Conservation (phyloP, 495 filamentous ascomycete genomes). For the Hypoxylon perforatum region DNA sequence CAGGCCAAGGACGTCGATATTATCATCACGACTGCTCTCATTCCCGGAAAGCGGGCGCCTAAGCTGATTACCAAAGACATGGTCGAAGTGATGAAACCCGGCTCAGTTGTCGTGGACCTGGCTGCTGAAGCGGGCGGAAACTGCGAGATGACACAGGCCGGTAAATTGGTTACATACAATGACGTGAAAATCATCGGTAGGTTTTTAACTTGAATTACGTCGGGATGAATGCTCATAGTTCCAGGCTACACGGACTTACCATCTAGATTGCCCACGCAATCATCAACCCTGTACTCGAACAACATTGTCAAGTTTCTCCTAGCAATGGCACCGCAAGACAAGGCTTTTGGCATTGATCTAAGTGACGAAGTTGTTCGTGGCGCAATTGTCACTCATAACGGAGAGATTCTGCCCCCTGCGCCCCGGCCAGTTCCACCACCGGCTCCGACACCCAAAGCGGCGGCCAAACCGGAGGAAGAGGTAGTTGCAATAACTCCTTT, state of each 20-base stretch:
- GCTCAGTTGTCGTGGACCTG: constrained; percentile 83
- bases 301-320: constrained; percentile 86
- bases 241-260: constrained; percentile 83
- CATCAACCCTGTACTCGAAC: constrained; percentile 85
- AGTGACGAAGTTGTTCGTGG: constrained; percentile 83
- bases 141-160: constrained; percentile 78
- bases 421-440: constrained; percentile 78
- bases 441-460: constrained; percentile 62
- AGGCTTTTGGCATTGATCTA: constrained; percentile 77
- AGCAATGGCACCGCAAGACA: constrained; percentile 78
- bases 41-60: constrained; percentile 79
- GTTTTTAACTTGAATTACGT: constrained; percentile 18
- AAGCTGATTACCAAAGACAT: constrained; percentile 82
- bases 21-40: constrained; percentile 84
- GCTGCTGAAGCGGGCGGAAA: constrained; percentile 85
- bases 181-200: constrained; percentile 82
- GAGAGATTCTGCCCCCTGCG: constrained; percentile 75
- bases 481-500: constrained; percentile 76
- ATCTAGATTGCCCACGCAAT: constrained; percentile 81
- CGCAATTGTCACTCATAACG: constrained; percentile 79
- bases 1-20: constrained; percentile 88
- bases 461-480: constrained; percentile 64
- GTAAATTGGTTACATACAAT: constrained; percentile 72
- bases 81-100: constrained; percentile 82
- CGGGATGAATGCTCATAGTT: constrained; percentile 7